Evolutionary conservation across 2,329 filamentous ascomycete genomes (phyloP).

Genomic region (Colletotrichum sp.): DNA sequence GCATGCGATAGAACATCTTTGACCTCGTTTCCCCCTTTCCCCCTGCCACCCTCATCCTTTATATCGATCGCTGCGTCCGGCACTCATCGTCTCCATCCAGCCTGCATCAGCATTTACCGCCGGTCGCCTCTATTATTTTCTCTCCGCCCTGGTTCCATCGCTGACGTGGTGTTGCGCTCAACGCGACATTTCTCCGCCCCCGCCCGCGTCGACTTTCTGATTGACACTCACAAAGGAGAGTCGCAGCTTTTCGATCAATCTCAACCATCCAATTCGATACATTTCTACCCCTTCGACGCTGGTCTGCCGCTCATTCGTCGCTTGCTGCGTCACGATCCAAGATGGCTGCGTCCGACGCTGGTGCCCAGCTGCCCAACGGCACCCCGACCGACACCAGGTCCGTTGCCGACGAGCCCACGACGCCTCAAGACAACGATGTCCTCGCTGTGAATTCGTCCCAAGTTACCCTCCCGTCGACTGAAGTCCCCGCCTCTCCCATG

Average conservation of each 20-base stretch:
- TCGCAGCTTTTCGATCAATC: not conserved
- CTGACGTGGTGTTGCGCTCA: constrained; percentile 17
- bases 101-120: not conserved
- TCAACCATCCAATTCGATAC: not conserved
- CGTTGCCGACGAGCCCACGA: constrained; percentile 36
- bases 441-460: constrained; percentile 47
- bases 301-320: not conserved
- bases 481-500: constrained; percentile 57
- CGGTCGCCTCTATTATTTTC: not conserved
- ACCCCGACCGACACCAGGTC: constrained; percentile 23
- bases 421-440: constrained; percentile 32
- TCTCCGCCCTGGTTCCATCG: constrained; percentile 1
- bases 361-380: constrained; percentile 36
- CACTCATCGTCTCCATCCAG: not conserved
- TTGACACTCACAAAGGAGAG: not conserved
- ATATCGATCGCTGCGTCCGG: not conserved
- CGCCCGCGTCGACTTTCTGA: not conserved
- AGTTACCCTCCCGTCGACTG: constrained; percentile 62
- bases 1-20: constrained; percentile 6
- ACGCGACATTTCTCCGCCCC: constrained; percentile 7
- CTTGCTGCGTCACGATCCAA: constrained; percentile 2
- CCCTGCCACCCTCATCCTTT: not conserved
- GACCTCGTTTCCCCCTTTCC: not conserved
- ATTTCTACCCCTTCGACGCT: not conserved
- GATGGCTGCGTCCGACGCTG: constrained; percentile 41